A percentile compares a stretch with the other conserved stretches of the same genome.
These are phyloP conservation scores for Nakazawaea peltata DNA, from an alignment of 805 yeast genomes.

Conservation along the genomic window DNA sequence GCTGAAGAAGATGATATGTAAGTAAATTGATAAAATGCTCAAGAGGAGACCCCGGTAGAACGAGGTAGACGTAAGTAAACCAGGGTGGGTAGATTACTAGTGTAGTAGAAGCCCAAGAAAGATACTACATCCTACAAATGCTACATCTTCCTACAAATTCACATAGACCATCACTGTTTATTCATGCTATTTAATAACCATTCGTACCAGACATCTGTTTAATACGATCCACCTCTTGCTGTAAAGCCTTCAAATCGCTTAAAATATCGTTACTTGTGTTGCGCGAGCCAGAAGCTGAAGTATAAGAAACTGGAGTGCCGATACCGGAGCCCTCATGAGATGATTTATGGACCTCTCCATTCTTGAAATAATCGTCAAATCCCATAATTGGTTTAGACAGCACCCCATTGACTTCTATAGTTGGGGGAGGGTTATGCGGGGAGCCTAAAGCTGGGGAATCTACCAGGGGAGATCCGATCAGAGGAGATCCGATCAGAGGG, in stretches of 20 bases:
- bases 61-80: too few species aligned
- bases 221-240: constrained; percentile 60
- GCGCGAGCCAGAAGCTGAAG: neutral
- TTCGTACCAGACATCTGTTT: constrained; percentile 30
- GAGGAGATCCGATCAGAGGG: constrained; percentile 5
- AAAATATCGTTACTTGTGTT: constrained; percentile 32
- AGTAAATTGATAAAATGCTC: too few species aligned
- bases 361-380: constrained; percentile 10
- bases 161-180: too few species aligned
- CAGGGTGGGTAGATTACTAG: too few species aligned
- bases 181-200: too few species aligned
- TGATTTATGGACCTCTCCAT: constrained; percentile 7
- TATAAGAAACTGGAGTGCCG: neutral
- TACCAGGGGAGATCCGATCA: constrained; percentile 3
- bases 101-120: too few species aligned
- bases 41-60: too few species aligned
- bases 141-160: too few species aligned
- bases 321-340: neutral
- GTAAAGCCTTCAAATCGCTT: constrained; percentile 58
- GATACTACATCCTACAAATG: too few species aligned
- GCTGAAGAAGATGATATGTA: too few species aligned
- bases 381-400: constrained; percentile 12
- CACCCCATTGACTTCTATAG: constrained; percentile 8
- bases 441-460: too few species aligned
- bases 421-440: too few species aligned